Evolutionary conservation across 768 basidiomycete genomes (phyloP).

Genomic region (Boletus rufocinnamomeus): DNA sequence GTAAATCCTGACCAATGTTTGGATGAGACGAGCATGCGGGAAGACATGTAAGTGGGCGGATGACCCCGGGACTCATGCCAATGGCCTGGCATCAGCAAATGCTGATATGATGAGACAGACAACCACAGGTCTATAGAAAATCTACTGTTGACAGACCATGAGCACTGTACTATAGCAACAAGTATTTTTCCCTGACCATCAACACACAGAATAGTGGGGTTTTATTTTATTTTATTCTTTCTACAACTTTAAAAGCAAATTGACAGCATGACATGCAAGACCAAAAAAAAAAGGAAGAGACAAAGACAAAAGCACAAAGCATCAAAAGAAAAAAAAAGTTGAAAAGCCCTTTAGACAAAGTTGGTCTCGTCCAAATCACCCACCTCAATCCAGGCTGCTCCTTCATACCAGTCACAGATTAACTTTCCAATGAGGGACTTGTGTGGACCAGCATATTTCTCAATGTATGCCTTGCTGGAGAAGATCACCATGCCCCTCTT

Average conservation of each 20-base stretch:
- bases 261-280: conserved; percentile 17
- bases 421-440: conserved; percentile 46
- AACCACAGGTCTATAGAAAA: too few species aligned
- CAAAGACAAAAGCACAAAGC: not conserved
- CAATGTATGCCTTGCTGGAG: conserved; percentile 60
- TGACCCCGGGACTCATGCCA: too few species aligned
- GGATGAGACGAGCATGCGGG: too few species aligned
- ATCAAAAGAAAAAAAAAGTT: not conserved
- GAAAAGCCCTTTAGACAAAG: conserved; percentile 19
- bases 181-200: not conserved
- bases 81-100: too few species aligned
- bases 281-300: not conserved
- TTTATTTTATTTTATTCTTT: not conserved
- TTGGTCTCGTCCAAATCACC: conserved; percentile 28
- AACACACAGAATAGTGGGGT: conserved; percentile 9
- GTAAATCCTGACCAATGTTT: not conserved
- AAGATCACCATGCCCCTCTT: conserved; percentile 78
- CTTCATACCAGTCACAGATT: conserved; percentile 32
- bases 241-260: conserved; percentile 15
- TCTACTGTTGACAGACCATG: not conserved
- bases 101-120: too few species aligned
- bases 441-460: conserved; percentile 51
- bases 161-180: not conserved
- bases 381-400: conserved; percentile 39
- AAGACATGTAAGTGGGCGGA: too few species aligned